Evolutionary conservation across 2,329 filamentous ascomycete genomes (phyloP).

Genomic region (Colletotrichum graminicola): DNA sequence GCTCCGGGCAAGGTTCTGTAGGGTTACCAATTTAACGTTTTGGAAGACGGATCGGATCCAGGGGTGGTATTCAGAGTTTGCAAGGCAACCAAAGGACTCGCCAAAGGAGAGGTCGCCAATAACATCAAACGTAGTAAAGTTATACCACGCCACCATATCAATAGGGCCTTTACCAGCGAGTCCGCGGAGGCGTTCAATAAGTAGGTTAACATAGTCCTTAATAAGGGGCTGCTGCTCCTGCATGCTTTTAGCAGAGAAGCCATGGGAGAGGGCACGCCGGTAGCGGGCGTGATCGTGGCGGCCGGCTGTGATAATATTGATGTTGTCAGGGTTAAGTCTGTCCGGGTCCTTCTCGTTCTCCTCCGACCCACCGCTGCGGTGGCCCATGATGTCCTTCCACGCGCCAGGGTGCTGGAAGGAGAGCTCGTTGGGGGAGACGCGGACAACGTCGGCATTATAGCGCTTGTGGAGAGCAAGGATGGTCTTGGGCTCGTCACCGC

Average conservation of each 20-base stretch:
- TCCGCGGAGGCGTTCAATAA: conserved; percentile 54
- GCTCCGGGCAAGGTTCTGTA: background rate
- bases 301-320: conserved; percentile 43
- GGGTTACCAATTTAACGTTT: conserved; percentile 15
- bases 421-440: conserved; percentile 55
- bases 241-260: conserved; percentile 46
- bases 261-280: conserved; percentile 42
- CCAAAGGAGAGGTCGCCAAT: conserved; percentile 50
- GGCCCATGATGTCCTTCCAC: conserved; percentile 57
- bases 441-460: conserved; percentile 52
- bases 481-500: conserved; percentile 46
- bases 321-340: background rate
- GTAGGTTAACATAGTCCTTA: conserved; percentile 53
- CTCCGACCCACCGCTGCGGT: conserved; percentile 20
- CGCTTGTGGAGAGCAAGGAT: conserved; percentile 45
- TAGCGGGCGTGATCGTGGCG: conserved; percentile 36
- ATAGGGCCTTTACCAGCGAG: conserved; percentile 40
- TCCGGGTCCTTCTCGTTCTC: conserved; percentile 31
- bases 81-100: conserved; percentile 48
- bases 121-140: conserved; percentile 49
- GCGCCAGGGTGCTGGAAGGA: conserved; percentile 52
- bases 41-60: conserved; percentile 44
- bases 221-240: conserved; percentile 48
- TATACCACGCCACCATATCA: conserved; percentile 48
- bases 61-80: conserved; percentile 41